These are phyloP conservation scores for Dendryphion nanum DNA, from an alignment of 2,329 filamentous ascomycete species.

Conservation along the genomic window DNA sequence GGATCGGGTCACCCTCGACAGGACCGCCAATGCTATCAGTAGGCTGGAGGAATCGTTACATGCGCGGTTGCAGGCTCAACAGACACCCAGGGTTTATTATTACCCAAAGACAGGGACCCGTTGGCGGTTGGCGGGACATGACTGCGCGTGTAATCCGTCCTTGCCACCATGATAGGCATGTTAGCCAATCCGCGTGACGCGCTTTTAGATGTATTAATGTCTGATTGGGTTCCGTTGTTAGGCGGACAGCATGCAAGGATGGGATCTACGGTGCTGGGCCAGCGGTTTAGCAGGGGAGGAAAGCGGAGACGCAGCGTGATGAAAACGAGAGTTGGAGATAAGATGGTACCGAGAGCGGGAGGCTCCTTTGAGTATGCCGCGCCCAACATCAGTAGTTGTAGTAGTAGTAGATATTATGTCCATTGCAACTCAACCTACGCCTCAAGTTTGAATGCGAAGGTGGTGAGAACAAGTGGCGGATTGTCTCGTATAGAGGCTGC, in stretches of 20 bases:
- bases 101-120: constrained; percentile 2
- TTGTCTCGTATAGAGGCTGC: too few relatives aligned
- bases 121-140: not conserved
- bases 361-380: not conserved
- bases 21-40: not conserved
- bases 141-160: constrained; percentile 1
- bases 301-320: not conserved
- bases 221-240: not conserved
- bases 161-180: constrained; percentile 1
- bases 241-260: not conserved
- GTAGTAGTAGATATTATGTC: too few relatives aligned
- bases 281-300: not conserved
- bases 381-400: too few relatives aligned
- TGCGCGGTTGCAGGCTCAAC: constrained; percentile 3
- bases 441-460: too few relatives aligned
- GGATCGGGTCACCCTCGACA: not conserved
- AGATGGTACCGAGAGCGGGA: not conserved
- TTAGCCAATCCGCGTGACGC: not conserved
- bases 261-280: not conserved
- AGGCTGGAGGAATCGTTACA: not conserved
- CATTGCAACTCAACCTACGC: too few relatives aligned
- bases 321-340: not conserved
- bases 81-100: constrained; percentile 1
- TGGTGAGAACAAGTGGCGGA: too few relatives aligned
- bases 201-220: too few relatives aligned